Evolutionary conservation across 1,284 basidiomycete genomes (phyloP).

Genomic region (Earliella scabrosa): DNA sequence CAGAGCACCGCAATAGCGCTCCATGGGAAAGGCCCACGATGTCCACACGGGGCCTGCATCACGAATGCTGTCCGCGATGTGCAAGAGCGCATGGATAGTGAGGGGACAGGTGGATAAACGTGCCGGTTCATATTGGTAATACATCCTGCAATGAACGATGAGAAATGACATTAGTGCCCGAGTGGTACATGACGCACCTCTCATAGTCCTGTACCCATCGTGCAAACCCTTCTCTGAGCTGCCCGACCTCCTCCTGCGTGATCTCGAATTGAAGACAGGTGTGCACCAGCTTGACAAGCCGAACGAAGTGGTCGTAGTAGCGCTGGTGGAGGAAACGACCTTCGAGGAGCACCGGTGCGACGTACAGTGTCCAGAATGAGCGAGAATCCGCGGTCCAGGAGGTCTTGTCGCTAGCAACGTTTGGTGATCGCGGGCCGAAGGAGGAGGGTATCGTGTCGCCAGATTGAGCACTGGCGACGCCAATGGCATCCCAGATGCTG

Average conservation of each 20-base stretch:
- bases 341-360: slow-evolving; percentile 44
- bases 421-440: slow-evolving; percentile 41
- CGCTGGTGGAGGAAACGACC: slow-evolving; percentile 28
- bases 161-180: background rate
- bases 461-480: slow-evolving; percentile 33
- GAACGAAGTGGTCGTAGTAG: slow-evolving; percentile 47
- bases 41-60: slow-evolving; percentile 41
- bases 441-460: slow-evolving; percentile 42
- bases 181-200: slow-evolving; percentile 27
- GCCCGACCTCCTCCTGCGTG: slow-evolving; percentile 35
- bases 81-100: slow-evolving; percentile 42
- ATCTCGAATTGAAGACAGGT: slow-evolving; percentile 45
- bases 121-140: slow-evolving; percentile 37
- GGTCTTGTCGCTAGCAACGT: slow-evolving; percentile 38
- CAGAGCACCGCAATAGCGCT: slow-evolving; percentile 40
- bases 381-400: slow-evolving; percentile 36
- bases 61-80: slow-evolving; percentile 37
- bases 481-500: slow-evolving; percentile 44
- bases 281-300: slow-evolving; percentile 42
- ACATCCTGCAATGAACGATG: slow-evolving; percentile 25
- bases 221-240: slow-evolving; percentile 37
- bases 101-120: slow-evolving; percentile 37
- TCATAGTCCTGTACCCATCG: slow-evolving; percentile 49
- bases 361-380: slow-evolving; percentile 42
- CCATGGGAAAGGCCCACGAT: slow-evolving; percentile 44